Conservation (phyloP, 352 stramenopile genomes). For the Phytophthora pisi region DNA sequence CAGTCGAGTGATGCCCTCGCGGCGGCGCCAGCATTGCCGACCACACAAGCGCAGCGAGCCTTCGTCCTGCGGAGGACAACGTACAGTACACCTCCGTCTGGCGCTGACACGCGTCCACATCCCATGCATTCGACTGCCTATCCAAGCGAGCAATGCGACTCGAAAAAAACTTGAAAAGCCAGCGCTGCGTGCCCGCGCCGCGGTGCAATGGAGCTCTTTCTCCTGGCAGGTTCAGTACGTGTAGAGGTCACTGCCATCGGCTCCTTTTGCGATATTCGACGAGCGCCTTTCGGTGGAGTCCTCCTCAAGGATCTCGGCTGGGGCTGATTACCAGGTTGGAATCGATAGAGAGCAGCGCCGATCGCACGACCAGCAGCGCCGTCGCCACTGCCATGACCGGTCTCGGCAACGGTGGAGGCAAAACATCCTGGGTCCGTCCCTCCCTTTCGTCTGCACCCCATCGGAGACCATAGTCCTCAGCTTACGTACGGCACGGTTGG, state of each 20-base stretch:
- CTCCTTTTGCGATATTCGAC: conserved; percentile 19
- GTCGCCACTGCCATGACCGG: neutral
- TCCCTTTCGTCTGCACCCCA: neutral
- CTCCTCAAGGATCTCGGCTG: conserved; percentile 28
- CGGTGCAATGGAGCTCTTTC: conserved; percentile 2
- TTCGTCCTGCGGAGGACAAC: neutral
- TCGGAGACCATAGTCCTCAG: neutral
- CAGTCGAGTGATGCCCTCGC: neutral
- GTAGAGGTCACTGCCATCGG: conserved; percentile 5
- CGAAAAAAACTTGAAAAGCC: conserved; percentile 30
- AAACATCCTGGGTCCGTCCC: neutral
- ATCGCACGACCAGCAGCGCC: neutral
- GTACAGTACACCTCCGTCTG: neutral
- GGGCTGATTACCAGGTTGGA: conserved; percentile 10
- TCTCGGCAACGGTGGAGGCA: neutral
- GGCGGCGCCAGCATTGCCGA: neutral
- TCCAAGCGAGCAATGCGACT: conserved; percentile 12
- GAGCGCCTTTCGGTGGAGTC: conserved; percentile 25
- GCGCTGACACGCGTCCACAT: conserved; percentile 3
- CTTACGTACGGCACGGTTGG: neutral
- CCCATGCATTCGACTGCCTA: conserved; percentile 14
- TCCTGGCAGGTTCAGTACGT: conserved; percentile 4
- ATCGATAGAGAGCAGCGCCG: conserved; percentile 5
- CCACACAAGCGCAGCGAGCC: neutral
- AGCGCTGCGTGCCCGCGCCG: neutral